Base-by-base conservation (phyloP, 2,329 filamentous ascomycete genomes). In the Colletotrichum filicis region DNA sequence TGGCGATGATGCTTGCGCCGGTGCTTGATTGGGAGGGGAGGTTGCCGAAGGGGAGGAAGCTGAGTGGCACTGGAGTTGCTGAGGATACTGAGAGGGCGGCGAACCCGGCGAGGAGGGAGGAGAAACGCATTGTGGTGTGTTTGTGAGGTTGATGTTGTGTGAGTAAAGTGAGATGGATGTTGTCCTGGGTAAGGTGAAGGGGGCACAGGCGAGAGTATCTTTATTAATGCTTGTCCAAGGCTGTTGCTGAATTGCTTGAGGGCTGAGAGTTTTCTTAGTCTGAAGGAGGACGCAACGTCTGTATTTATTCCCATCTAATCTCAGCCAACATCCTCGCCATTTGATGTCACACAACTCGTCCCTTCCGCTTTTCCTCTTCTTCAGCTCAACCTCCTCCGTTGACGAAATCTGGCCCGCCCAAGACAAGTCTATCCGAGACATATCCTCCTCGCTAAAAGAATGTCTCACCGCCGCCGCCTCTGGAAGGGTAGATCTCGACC, bases 21-120 rank as follows among this genome's bases (percentile, higher is more conserved):
- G 32, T 56, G 22, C 49, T 56, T 19, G 62, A 16, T 49, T 56
- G 62, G 3, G 62, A 37, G 22, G 62, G 62, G n/a, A 65, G 62
- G 24, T 30, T 42, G 49, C 62, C 62, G n/a, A 63, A n/a, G 24
- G 60, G 60, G 9, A 56, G 2, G 32, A 37, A 56, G 6, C 9
- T 11, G 12, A 37, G 26, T 11, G 24, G 26, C 12, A 26, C 28
- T 1, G 52, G 52, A 1, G 6, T 2, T 22, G 62, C 62, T 11
- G 52, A 30, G 49, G 26, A 22, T 8, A 24, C 24, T 22, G 19
- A 56, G 22, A 55, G 7, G 61, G 62, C 32, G 52, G 30, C 4
- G 52, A 65, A 4, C 9, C 62, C 19, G 12, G 32, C 16, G 32
- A 65, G 22, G 49, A 56, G 1, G 22, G 24, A 14, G 7, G 62